Percentiles rank a stretch among this genome's conserved stretches.
phyloP scores from a whole-genome alignment of 139 green algal genomes.

The Haematococcus sp. region DNA sequence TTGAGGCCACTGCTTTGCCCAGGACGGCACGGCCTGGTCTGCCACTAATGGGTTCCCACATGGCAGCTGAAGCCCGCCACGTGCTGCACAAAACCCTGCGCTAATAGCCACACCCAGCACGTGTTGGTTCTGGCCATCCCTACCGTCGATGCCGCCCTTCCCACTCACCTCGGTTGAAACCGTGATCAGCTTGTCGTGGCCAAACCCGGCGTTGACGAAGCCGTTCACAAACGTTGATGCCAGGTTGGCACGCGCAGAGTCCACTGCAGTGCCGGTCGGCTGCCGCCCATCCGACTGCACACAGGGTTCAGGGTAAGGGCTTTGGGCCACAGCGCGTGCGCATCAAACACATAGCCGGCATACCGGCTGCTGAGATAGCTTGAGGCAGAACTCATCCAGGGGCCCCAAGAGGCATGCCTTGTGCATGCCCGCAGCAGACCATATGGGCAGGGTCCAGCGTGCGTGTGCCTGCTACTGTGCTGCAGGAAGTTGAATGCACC shows the following conservation, averaged over 20 bases:
- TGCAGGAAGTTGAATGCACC: too few relatives aligned
- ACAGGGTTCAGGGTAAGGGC: background rate
- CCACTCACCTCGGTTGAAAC: slow-evolving; percentile 15
- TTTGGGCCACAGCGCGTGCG: too few relatives aligned
- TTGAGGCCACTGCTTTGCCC: too few relatives aligned
- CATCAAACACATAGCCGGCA: too few relatives aligned
- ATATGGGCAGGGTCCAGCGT: too few relatives aligned
- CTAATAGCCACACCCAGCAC: background rate
- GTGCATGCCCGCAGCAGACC: background rate
- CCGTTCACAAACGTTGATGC: slow-evolving; percentile 96
- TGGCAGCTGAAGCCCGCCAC: too few relatives aligned
- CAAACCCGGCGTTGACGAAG: slow-evolving; percentile 98
- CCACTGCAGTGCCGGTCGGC: slow-evolving; percentile 60
- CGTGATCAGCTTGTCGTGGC: slow-evolving; percentile 72
- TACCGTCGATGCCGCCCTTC: slow-evolving; percentile 1
- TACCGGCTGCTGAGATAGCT: too few relatives aligned
- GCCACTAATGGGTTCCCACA: too few relatives aligned
- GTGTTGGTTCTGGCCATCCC: background rate
- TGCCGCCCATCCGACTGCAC: slow-evolving; percentile 62
- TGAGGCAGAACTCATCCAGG: too few relatives aligned
- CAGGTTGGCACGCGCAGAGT: slow-evolving; percentile 93
- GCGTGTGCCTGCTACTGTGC: too few relatives aligned
- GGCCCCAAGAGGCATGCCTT: too few relatives aligned
- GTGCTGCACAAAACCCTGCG: background rate
- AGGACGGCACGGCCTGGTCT: too few relatives aligned